A percentile compares a stretch with the other conserved stretches of the same genome.
Evolutionary conservation across 2,329 filamentous ascomycete species (phyloP).

Genomic region (Bipolaris bicolor): DNA sequence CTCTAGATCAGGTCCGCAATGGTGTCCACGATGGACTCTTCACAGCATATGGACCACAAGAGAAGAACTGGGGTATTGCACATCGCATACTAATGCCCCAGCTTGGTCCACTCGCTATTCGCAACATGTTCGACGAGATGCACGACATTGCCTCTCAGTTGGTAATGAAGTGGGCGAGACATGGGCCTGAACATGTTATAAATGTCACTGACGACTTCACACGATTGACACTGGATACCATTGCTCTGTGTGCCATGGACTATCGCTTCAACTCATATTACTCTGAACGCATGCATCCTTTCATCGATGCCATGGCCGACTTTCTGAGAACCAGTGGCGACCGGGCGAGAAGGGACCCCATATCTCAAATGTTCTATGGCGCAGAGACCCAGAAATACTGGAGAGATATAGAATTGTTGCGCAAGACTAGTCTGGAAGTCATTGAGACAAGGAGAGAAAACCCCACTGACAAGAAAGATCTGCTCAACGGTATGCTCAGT

Average conservation of each 20-base stretch:
- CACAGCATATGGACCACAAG: slow-evolving; percentile 48
- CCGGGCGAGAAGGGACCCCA: slow-evolving; percentile 37
- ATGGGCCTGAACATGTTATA: slow-evolving; percentile 46
- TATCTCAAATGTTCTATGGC: slow-evolving; percentile 46
- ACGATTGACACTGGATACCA: slow-evolving; percentile 46
- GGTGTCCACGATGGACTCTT: slow-evolving; percentile 51
- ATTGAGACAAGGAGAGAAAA: slow-evolving; percentile 62
- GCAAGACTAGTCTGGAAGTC: slow-evolving; percentile 62
- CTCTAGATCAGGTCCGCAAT: slow-evolving; percentile 44
- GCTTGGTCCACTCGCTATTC: slow-evolving; percentile 72
- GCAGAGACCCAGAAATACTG: slow-evolving; percentile 57
- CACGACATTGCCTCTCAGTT: slow-evolving; percentile 69
- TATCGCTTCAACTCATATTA: slow-evolving; percentile 53
- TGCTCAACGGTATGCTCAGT: slow-evolving; percentile 66
- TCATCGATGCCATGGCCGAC: slow-evolving; percentile 48
- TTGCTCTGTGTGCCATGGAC: slow-evolving; percentile 50
- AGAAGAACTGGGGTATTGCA: slow-evolving; percentile 60
- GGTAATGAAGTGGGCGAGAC: slow-evolving; percentile 70
- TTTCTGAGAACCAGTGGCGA: slow-evolving; percentile 47
- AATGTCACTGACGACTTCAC: slow-evolving; percentile 50
- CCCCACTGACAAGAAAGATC: slow-evolving; percentile 63
- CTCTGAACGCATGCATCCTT: slow-evolving; percentile 45
- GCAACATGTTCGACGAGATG: slow-evolving; percentile 66
- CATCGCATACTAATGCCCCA: slow-evolving; percentile 70
- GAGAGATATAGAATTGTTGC: slow-evolving; percentile 60